phyloP scores from a whole-genome alignment of 176 grass and related monocot genomes.

The Pontederia paniculata region DNA sequence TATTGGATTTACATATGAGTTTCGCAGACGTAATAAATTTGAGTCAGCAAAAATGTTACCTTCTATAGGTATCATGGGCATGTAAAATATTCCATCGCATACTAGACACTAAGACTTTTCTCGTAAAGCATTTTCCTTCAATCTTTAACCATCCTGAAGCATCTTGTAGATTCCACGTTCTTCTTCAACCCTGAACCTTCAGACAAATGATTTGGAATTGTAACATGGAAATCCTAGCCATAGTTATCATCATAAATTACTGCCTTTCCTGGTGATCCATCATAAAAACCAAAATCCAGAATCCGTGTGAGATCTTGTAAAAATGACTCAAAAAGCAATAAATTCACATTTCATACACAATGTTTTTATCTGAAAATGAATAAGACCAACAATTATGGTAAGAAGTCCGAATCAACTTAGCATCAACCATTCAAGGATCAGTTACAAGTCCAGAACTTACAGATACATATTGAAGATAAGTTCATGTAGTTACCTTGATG shows the following conservation, averaged over 20 bases:
- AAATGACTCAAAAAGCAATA: slow-evolving; percentile 31
- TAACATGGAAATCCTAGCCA: slow-evolving; percentile 67
- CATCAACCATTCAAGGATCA: too few relatives aligned
- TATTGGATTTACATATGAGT: too few relatives aligned
- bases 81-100: too few relatives aligned
- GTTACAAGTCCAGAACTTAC: too few relatives aligned
- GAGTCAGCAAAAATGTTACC: too few relatives aligned
- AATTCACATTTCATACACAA: not conserved
- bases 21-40: too few relatives aligned
- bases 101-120: slow-evolving; percentile 31
- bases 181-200: slow-evolving; percentile 60
- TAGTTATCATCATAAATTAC: slow-evolving; percentile 79
- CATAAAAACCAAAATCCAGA: slow-evolving; percentile 77
- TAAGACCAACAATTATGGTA: too few relatives aligned
- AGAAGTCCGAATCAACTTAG: too few relatives aligned
- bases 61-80: too few relatives aligned
- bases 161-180: slow-evolving; percentile 54
- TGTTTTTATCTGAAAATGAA: too few relatives aligned
- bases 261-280: slow-evolving; percentile 64
- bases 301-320: slow-evolving; percentile 54
- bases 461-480: too few relatives aligned
- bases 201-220: slow-evolving; percentile 41
- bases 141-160: slow-evolving; percentile 65
- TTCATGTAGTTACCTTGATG: too few relatives aligned
- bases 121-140: slow-evolving; percentile 39